Percentiles rank a stretch among this genome's conserved stretches.
Conservation (phyloP, 2,329 filamentous ascomycete species). For the Talaromyces verruculosus region DNA sequence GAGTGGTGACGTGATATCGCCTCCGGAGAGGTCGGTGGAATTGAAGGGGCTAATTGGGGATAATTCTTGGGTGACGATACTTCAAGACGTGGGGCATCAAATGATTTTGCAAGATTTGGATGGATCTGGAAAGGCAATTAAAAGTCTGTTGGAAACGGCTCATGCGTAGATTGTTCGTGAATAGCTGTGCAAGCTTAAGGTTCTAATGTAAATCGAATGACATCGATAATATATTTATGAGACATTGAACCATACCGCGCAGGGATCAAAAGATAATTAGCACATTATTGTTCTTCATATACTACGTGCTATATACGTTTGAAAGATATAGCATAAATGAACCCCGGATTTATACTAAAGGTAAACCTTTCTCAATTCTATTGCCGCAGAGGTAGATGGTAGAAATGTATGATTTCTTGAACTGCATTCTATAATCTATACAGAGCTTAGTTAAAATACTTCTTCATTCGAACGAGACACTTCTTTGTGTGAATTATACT, state of each 20-base stretch:
- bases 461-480: not conserved
- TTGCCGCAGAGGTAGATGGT: not conserved
- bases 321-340: too few relatives aligned
- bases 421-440: not conserved
- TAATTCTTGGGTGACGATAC: conserved; percentile 12
- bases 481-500: not conserved
- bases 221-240: not conserved
- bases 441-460: not conserved
- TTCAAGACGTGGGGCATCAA: conserved; percentile 15
- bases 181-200: not conserved
- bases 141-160: not conserved
- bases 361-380: not conserved
- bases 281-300: too few relatives aligned
- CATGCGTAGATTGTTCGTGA: not conserved
- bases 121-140: conserved; percentile 12
- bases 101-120: conserved; percentile 18
- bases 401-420: not conserved
- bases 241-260: not conserved
- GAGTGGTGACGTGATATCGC: conserved; percentile 13
- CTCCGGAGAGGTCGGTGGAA: conserved; percentile 10
- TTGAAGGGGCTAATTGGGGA: conserved; percentile 7
- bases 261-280: too few relatives aligned
- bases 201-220: not conserved
- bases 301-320: too few relatives aligned
- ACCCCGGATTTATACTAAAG: too few relatives aligned